A percentile compares a stretch with the other conserved stretches of the same genome.
phyloP scores from a whole-genome alignment of 148 eudicot genomes.

The Heliamphora exappendiculata region DNA sequence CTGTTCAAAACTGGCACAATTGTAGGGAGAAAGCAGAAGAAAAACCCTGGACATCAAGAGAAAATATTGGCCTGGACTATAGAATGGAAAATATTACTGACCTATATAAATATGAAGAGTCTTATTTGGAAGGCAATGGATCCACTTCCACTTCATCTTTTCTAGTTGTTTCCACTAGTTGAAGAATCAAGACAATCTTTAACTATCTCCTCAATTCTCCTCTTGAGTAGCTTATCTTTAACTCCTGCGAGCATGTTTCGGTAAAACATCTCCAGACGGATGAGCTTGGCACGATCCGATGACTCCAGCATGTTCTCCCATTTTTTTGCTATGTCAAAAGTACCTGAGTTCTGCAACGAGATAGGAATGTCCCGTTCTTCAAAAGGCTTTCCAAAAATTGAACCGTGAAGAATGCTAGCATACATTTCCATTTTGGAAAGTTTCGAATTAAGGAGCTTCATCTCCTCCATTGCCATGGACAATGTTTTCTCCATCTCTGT shows the following conservation, averaged over 20 bases:
- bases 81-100: not conserved
- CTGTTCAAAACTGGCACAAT: not conserved
- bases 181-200: conserved; percentile 45
- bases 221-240: conserved; percentile 68
- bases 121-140: not conserved
- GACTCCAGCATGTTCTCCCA: conserved; percentile 79
- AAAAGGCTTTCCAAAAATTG: conserved; percentile 60
- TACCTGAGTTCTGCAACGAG: conserved; percentile 34
- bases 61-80: not conserved
- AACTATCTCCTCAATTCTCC: conserved; percentile 55
- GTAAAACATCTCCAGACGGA: conserved; percentile 67
- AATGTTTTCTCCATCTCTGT: conserved; percentile 34
- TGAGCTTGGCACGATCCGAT: conserved; percentile 42
- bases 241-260: conserved; percentile 66
- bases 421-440: conserved; percentile 52
- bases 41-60: not conserved
- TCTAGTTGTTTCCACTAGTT: conserved; percentile 2
- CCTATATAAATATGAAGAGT: not conserved
- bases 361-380: conserved; percentile 56
- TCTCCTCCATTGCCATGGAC: conserved; percentile 44
- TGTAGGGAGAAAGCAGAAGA: not conserved
- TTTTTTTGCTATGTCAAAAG: conserved; percentile 53
- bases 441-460: conserved; percentile 42
- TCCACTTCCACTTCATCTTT: not conserved
- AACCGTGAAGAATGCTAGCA: conserved; percentile 67